Percentiles rank a stretch among this genome's conserved stretches.
Evolutionary conservation across 225 moss, liverwort and hornwort species (phyloP).

Genomic region (Lunularia cruciata): DNA sequence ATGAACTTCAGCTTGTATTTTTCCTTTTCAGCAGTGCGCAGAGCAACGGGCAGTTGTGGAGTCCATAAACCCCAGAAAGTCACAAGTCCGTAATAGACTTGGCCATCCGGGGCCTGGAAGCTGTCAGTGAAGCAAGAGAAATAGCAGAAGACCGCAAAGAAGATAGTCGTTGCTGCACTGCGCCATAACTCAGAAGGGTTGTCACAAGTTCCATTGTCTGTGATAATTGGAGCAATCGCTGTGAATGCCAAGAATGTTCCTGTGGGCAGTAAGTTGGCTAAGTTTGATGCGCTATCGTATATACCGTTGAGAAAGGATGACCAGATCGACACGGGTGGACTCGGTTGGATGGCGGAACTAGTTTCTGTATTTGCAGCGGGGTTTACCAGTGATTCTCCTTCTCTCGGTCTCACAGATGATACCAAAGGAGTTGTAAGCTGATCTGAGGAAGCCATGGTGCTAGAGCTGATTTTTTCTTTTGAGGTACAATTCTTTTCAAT

Average conservation of each 20-base stretch:
- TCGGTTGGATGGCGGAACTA: too few relatives aligned
- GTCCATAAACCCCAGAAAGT: conserved; percentile 37
- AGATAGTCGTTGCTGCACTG: not conserved
- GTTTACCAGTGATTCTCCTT: too few relatives aligned
- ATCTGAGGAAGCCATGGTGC: too few relatives aligned
- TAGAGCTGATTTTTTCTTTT: too few relatives aligned
- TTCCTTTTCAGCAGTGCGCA: conserved; percentile 27
- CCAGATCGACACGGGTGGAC: too few relatives aligned
- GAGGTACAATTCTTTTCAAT: too few relatives aligned
- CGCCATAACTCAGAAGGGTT: conserved; percentile 6
- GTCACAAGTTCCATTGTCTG: conserved; percentile 32
- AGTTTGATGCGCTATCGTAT: conserved; percentile 32
- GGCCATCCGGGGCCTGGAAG: conserved; percentile 38
- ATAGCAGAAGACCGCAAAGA: conserved; percentile 35
- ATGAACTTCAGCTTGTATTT: conserved; percentile 25
- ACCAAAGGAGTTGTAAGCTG: too few relatives aligned
- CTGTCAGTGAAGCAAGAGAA: conserved; percentile 40
- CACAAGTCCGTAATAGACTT: conserved; percentile 42
- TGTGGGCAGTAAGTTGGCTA: conserved; percentile 44
- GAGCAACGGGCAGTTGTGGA: conserved; percentile 37
- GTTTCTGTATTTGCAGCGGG: too few relatives aligned
- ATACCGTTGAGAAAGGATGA: conserved; percentile 26
- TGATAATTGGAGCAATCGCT: conserved; percentile 34
- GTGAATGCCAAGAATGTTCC: conserved; percentile 42
- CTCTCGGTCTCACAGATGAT: too few relatives aligned